These are phyloP conservation scores for Cyclotella kingstonii DNA, from an alignment of 108 stramenopile genomes.

Conservation along the genomic window DNA sequence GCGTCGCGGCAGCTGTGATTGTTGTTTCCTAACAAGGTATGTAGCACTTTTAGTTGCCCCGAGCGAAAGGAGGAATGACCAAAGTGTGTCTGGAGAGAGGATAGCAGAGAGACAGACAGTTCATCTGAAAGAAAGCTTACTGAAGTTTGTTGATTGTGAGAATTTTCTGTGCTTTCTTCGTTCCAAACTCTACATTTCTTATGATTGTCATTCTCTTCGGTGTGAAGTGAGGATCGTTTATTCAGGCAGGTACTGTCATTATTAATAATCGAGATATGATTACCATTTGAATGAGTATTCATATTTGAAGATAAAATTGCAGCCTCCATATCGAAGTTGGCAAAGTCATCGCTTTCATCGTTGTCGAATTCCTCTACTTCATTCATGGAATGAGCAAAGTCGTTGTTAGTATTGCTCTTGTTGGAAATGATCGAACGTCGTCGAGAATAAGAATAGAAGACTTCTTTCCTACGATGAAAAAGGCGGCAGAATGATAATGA, in stretches of 20 bases:
- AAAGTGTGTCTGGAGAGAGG: slow-evolving; percentile 40
- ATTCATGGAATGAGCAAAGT: too few species aligned
- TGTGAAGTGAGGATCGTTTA: neutral
- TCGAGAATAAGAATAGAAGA: too few species aligned
- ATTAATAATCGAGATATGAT: too few species aligned
- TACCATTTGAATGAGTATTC: neutral
- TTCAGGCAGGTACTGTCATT: neutral
- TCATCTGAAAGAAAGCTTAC: slow-evolving; percentile 9
- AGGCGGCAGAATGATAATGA: too few species aligned
- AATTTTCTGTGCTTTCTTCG: too few species aligned
- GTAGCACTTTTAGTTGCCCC: slow-evolving; percentile 34
- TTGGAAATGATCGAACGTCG: too few species aligned
- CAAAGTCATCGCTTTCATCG: slow-evolving; percentile 30
- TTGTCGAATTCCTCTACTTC: slow-evolving; percentile 24
- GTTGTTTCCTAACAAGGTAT: slow-evolving; percentile 21
- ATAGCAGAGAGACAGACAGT: slow-evolving; percentile 20
- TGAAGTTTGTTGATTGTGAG: slow-evolving; percentile 1
- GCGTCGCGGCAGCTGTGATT: slow-evolving; percentile 10
- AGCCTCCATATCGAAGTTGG: slow-evolving; percentile 28
- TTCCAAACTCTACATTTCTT: too few species aligned
- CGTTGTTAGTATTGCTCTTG: too few species aligned
- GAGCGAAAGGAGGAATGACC: slow-evolving; percentile 39
- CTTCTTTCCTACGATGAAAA: too few species aligned
- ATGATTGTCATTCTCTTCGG: too few species aligned
- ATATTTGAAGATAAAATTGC: slow-evolving; percentile 9